Conservation (phyloP, 108 stramenopile genomes). For the Stephanodiscus minutulus region DNA sequence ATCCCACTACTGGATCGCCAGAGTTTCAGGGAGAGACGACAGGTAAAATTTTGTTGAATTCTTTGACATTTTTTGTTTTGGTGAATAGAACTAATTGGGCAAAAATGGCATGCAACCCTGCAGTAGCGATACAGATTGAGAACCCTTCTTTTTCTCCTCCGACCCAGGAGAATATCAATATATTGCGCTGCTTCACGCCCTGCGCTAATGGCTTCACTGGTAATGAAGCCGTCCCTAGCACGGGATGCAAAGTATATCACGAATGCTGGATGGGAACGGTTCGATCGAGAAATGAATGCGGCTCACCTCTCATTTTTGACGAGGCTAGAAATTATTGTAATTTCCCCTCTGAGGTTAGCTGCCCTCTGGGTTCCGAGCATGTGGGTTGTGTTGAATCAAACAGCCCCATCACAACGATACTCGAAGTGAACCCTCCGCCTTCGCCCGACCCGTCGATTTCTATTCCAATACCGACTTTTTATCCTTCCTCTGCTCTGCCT, state of each 20-base stretch:
- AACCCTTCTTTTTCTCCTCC: not conserved
- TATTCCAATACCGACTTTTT: too few relatives aligned
- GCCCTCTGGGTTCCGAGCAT: not conserved
- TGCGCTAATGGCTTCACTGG: slow-evolving; percentile 8
- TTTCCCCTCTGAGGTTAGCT: not conserved
- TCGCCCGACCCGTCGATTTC: too few relatives aligned
- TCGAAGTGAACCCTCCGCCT: too few relatives aligned
- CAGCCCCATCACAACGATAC: too few relatives aligned
- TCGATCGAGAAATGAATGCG: not conserved
- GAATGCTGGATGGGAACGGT: not conserved
- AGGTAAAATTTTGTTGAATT: too few relatives aligned
- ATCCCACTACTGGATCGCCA: not conserved
- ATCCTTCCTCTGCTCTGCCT: too few relatives aligned
- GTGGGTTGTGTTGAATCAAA: not conserved
- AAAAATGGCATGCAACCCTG: not conserved
- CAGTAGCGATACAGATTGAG: not conserved
- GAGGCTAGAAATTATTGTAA: slow-evolving; percentile 1
- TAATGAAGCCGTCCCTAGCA: slow-evolving; percentile 1
- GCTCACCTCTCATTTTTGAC: slow-evolving; percentile 6
- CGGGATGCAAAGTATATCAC: not conserved
- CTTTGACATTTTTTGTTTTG: not conserved
- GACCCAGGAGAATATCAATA: not conserved
- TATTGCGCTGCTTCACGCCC: not conserved
- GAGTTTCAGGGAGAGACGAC: not conserved
- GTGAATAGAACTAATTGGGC: not conserved